Evolutionary conservation across 176 grass and related monocot species (phyloP).

Genomic region (Zoysia pacifica): DNA sequence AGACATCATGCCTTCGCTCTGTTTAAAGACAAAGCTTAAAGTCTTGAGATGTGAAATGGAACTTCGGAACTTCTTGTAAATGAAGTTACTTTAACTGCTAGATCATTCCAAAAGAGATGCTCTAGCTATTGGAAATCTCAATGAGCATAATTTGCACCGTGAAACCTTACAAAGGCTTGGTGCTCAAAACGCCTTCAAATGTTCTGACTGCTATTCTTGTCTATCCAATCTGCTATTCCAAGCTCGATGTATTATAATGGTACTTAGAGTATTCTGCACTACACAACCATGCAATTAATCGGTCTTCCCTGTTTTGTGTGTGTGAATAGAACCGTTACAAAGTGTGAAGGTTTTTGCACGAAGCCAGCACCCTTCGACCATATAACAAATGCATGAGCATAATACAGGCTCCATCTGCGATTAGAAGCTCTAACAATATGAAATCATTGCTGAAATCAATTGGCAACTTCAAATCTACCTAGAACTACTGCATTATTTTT

Average conservation of each 20-base stretch:
- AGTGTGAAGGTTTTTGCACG: not conserved
- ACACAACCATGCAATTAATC: not conserved
- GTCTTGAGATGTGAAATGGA: not conserved
- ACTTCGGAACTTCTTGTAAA: not conserved
- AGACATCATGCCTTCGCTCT: not conserved
- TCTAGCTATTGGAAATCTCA: conserved; percentile 16
- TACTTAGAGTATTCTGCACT: conserved; percentile 19
- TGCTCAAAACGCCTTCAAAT: conserved; percentile 36
- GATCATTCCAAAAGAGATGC: not conserved
- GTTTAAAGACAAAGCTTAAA: not conserved
- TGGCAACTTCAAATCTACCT: not conserved
- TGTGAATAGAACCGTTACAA: not conserved
- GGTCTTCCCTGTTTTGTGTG: not conserved
- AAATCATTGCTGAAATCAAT: conserved; percentile 4
- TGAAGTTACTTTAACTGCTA: conserved; percentile 17
- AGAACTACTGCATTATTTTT: not conserved
- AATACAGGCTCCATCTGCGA: conserved; percentile 1
- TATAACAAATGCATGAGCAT: not conserved
- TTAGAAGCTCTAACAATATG: not conserved
- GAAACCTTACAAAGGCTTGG: not conserved
- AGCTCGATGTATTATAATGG: conserved; percentile 9
- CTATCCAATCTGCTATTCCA: conserved; percentile 6
- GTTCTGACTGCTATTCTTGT: conserved; percentile 12
- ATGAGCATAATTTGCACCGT: conserved; percentile 16
- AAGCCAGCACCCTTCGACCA: not conserved